These are phyloP conservation scores for Fraxinus ornus DNA, from an alignment of 305 asterid genomes.

Conservation along the genomic window DNA sequence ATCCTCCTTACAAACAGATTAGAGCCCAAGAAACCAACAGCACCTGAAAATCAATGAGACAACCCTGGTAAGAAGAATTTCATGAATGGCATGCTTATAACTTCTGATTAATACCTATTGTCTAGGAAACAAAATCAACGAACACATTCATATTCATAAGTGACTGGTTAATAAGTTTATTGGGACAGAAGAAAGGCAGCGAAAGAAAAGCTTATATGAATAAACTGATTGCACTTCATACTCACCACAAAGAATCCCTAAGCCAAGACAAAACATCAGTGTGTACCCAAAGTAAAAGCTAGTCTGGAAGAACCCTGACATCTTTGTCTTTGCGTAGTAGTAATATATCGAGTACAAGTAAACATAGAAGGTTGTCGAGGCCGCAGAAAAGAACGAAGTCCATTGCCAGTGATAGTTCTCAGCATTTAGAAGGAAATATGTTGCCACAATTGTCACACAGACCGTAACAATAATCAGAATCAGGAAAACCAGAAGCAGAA, in stretches of 20 bases:
- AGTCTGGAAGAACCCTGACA: constrained; percentile 69
- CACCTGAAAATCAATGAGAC: constrained; percentile 37
- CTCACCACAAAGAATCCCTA: constrained; percentile 66
- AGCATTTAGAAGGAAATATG: constrained; percentile 65
- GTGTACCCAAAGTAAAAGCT: constrained; percentile 72
- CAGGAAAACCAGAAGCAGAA: constrained; percentile 63
- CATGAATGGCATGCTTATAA: background rate
- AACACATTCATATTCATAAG: background rate
- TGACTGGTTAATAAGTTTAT: background rate
- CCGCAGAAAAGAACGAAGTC: constrained; percentile 68
- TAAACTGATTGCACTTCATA: background rate
- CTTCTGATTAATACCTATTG: background rate
- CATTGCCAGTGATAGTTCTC: constrained; percentile 75
- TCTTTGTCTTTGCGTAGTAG: constrained; percentile 58
- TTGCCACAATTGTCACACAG: constrained; percentile 67
- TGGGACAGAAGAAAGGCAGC: background rate
- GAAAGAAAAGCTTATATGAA: background rate
- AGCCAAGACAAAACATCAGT: constrained; percentile 60
- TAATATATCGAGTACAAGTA: constrained; percentile 58
- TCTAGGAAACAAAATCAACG: background rate
- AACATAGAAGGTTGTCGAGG: constrained; percentile 57
- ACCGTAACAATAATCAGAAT: constrained; percentile 60
- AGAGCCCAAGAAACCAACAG: constrained; percentile 60
- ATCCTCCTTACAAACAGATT: constrained; percentile 63
- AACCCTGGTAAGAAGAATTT: background rate